A percentile compares a stretch with the other conserved stretches of the same genome.
These are phyloP conservation scores for Pseudognaphalium luteoalbum DNA, from an alignment of 129 eudicot species.

Conservation along the genomic window DNA sequence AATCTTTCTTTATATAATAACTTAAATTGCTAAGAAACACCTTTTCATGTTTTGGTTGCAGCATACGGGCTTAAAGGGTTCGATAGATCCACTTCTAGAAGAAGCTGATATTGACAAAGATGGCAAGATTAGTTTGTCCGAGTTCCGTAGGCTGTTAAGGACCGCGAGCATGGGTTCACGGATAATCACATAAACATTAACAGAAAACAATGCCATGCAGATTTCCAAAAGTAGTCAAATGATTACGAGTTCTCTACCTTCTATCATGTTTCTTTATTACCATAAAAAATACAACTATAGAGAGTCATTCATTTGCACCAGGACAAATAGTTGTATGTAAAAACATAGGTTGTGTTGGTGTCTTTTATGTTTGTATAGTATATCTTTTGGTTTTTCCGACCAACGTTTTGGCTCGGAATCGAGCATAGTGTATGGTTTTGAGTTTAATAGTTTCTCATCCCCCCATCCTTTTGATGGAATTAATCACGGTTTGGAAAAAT, in stretches of 20 bases:
- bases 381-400: background rate
- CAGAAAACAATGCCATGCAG: background rate
- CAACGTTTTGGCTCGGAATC: background rate
- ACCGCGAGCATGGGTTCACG: conserved; percentile 76
- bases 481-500: too few species aligned
- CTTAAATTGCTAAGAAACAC: background rate
- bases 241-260: conserved; percentile 4
- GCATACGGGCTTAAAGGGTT: conserved; percentile 87
- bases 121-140: conserved; percentile 84
- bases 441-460: too few species aligned
- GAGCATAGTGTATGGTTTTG: background rate
- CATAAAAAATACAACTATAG: background rate
- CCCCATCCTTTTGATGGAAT: too few species aligned
- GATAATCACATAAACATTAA: conserved; percentile 24
- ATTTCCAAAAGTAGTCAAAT: background rate
- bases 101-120: conserved; percentile 97
- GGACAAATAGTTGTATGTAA: background rate
- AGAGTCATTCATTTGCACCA: conserved; percentile 1
- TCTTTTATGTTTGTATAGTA: conserved; percentile 16
- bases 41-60: conserved; percentile 20
- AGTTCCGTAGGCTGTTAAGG: conserved; percentile 85
- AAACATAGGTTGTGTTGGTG: conserved; percentile 17
- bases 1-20: background rate
- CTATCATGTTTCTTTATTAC: background rate
- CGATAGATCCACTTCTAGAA: conserved; percentile 77